These are phyloP conservation scores for Colletotrichum cordylinicola DNA, from an alignment of 2,329 filamentous ascomycete genomes.

Conservation along the genomic window DNA sequence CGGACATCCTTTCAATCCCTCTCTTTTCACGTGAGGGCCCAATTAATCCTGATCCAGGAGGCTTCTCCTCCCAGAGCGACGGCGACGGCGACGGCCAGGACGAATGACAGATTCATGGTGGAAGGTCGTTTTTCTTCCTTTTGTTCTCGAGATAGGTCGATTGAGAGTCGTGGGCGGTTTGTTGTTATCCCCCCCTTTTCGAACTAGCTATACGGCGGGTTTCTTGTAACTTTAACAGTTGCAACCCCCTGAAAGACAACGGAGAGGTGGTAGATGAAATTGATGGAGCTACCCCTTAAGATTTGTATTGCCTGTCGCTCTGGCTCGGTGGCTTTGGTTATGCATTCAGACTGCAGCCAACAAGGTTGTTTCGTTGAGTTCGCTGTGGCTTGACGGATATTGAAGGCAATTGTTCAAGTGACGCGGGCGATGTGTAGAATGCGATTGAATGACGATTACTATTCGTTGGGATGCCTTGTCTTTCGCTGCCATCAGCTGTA, in stretches of 20 bases:
- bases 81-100: not conserved
- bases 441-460: not conserved
- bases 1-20: not conserved
- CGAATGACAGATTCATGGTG: not conserved
- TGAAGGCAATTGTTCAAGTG: not conserved
- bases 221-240: not conserved
- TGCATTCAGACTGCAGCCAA: not conserved
- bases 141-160: not conserved
- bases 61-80: not conserved
- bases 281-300: not conserved
- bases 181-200: not conserved
- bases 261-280: not conserved
- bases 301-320: not conserved
- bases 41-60: too few species aligned
- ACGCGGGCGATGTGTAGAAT: not conserved
- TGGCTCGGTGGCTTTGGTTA: not conserved
- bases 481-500: not conserved
- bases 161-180: not conserved
- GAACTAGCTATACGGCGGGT: not conserved
- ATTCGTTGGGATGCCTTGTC: not conserved
- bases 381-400: not conserved
- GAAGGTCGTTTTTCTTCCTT: not conserved
- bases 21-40: too few species aligned
- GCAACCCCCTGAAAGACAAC: not conserved
- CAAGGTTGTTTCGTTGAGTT: not conserved